A percentile compares a stretch with the other conserved stretches of the same genome.
Evolutionary conservation across 306 rosid species (phyloP).

Genomic region (Trichosanthes truncata): DNA sequence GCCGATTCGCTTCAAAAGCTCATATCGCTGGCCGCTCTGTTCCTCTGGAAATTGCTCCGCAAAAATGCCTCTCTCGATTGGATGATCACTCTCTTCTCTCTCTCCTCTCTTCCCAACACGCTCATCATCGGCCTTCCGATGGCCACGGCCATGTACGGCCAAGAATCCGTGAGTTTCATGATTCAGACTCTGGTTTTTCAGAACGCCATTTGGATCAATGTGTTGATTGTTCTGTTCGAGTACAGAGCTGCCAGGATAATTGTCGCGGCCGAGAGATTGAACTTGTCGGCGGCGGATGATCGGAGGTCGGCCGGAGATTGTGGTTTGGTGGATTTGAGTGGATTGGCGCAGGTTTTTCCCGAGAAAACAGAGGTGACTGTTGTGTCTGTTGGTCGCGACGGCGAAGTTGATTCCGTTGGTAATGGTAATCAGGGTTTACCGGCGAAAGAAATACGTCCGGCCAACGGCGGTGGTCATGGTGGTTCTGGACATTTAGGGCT

Average conservation of each 20-base stretch:
- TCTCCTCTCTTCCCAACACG: constrained; percentile 10
- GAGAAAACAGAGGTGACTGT: neutral
- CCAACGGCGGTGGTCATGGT: neutral
- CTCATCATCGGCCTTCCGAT: constrained; percentile 9
- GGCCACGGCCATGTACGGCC: constrained; percentile 6
- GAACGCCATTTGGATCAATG: constrained; percentile 6
- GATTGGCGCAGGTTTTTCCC: neutral
- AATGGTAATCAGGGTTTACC: neutral
- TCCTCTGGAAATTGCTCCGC: neutral
- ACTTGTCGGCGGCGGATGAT: neutral
- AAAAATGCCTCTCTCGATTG: neutral
- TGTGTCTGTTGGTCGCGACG: neutral
- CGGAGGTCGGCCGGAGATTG: neutral
- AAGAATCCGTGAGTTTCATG: neutral
- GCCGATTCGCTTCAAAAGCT: constrained; percentile 11
- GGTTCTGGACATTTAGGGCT: neutral
- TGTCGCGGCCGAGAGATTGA: neutral
- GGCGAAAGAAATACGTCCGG: neutral
- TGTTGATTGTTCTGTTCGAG: neutral
- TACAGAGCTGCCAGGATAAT: neutral
- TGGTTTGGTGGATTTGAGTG: neutral
- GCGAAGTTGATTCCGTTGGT: neutral
- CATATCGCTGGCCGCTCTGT: neutral
- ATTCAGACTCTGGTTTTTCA: constrained; percentile 13
- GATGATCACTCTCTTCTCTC: constrained; percentile 4